phyloP scores from a whole-genome alignment of 208 protist genomes.

The Porcisia deanei region DNA sequence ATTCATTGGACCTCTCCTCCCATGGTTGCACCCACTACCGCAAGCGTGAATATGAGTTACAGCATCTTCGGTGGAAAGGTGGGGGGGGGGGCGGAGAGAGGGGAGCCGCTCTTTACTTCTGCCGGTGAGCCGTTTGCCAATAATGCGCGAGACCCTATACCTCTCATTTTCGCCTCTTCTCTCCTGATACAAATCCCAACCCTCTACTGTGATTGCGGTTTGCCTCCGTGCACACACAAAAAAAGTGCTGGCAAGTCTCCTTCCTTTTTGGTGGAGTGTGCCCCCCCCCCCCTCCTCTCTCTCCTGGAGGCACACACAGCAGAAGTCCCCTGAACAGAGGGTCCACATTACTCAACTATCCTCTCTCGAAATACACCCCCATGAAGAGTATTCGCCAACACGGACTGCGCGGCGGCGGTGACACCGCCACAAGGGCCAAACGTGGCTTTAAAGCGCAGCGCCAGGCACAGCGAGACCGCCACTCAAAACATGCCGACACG shows the following conservation, averaged over 20 bases:
- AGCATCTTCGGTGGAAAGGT: too few relatives aligned
- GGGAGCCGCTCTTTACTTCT: too few relatives aligned
- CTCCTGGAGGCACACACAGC: not conserved
- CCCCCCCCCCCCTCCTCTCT: too few relatives aligned
- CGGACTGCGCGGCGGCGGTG: not conserved
- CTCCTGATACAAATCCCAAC: not conserved
- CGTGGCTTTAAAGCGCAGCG: not conserved
- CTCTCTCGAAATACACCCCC: not conserved
- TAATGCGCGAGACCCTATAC: not conserved
- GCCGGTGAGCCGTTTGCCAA: too few relatives aligned
- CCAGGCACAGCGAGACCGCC: not conserved
- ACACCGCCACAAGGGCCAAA: not conserved
- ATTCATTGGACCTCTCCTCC: too few relatives aligned
- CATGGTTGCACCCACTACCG: too few relatives aligned
- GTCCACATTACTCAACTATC: not conserved
- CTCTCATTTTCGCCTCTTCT: not conserved
- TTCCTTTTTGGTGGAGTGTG: not conserved
- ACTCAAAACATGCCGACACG: not conserved
- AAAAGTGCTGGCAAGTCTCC: not conserved
- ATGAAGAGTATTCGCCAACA: not conserved
- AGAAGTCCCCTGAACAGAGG: not conserved
- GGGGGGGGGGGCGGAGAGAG: too few relatives aligned
- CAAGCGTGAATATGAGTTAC: too few relatives aligned
- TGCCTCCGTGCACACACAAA: not conserved
- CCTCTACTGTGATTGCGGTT: not conserved